Evolutionary conservation across 768 basidiomycete species (phyloP), one percentile per base, ranked within the genome.

Genomic region (Tylopilus rubrobrunneus): DNA sequence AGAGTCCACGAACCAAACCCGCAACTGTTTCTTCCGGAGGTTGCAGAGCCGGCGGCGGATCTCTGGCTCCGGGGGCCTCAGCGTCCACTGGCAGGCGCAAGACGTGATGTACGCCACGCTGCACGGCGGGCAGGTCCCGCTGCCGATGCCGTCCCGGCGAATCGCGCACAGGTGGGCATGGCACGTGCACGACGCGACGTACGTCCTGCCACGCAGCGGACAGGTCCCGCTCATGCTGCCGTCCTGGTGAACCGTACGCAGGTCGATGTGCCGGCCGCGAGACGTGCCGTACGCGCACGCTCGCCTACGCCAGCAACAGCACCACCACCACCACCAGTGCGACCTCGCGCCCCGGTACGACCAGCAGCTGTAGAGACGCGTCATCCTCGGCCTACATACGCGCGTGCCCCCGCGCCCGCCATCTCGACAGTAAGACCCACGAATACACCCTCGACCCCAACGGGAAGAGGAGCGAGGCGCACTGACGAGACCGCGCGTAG

Each of bases 31-130:
- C 25, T 69, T 12, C 11, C 77, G 29, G 70, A 56, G 4, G 76
- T 71, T 4, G 84, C 82, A 0, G 71, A 75, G 51, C 69, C 70
- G 28, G 70, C 78, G 21, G 80, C 81, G 19, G 72, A 78, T 34
- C 62, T 66, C 10, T 68, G 64, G 28, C 53, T 77, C 40, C 69
- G 74, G 4, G 58, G 7, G 17, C 48, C n/a, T 11, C 78, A 72
- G 5, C 60, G 41, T n/a, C n/a, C n/a, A n/a, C n/a, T n/a, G 0
- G 57, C 63, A 23, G 73, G 68, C 36, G 65, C 56, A 47, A 61
- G 63, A 49, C 68, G 65, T 9, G 71, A 77, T 4, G 64, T 58
- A 27, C 63, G 31, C 10, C 31, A 31, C 7, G 34, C 69, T 40
- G 68, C 9, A 4, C 56, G 21, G 23, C 41, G 23, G 19, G 47